Conservation (phyloP, 2,329 filamentous ascomycete species). For the Fusarium falciforme region DNA sequence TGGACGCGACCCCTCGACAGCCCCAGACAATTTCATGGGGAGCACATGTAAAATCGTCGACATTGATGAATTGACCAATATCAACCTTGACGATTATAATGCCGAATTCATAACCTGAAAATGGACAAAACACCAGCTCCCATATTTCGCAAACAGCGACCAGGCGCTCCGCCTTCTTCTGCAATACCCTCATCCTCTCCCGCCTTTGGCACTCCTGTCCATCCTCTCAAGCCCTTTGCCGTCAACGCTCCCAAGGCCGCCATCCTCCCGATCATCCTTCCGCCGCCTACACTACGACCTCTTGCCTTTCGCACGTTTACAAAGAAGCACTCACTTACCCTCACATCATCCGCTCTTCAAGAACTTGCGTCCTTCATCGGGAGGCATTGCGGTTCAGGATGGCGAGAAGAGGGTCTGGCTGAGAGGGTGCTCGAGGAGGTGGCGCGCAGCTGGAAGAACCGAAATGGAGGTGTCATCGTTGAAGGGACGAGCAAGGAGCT, state of each 20-base stretch:
- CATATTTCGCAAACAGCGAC: slow-evolving; percentile 51
- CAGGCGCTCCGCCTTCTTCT: slow-evolving; percentile 57
- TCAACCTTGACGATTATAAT: slow-evolving; percentile 20
- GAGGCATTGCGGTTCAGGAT: slow-evolving; percentile 92
- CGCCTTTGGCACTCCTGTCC: slow-evolving; percentile 86
- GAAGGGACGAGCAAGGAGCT: slow-evolving; percentile 82
- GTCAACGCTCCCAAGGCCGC: slow-evolving; percentile 66
- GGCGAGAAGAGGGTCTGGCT: slow-evolving; percentile 93
- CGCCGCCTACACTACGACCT: slow-evolving; percentile 86
- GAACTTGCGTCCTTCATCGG: slow-evolving; percentile 90
- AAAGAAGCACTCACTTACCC: slow-evolving; percentile 94
- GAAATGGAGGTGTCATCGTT: slow-evolving; percentile 89
- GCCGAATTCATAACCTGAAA: slow-evolving; percentile 23
- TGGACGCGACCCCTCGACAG: slow-evolving; percentile 9
- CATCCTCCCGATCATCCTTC: slow-evolving; percentile 89
- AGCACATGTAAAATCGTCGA: slow-evolving; percentile 15
- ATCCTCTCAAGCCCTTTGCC: slow-evolving; percentile 77
- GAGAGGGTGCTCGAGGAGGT: slow-evolving; percentile 94
- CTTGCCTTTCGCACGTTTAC: slow-evolving; percentile 96
- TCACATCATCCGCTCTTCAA: slow-evolving; percentile 87
- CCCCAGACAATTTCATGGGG: slow-evolving; percentile 14
- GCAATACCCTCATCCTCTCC: slow-evolving; percentile 88
- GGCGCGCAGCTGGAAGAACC: slow-evolving; percentile 90
- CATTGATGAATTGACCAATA: background rate
- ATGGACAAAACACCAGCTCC: slow-evolving; percentile 56